Percentiles rank a stretch among this genome's conserved stretches.
phyloP scores from a whole-genome alignment of 1,139 yeast species.

The Debaryomyces sp. region DNA sequence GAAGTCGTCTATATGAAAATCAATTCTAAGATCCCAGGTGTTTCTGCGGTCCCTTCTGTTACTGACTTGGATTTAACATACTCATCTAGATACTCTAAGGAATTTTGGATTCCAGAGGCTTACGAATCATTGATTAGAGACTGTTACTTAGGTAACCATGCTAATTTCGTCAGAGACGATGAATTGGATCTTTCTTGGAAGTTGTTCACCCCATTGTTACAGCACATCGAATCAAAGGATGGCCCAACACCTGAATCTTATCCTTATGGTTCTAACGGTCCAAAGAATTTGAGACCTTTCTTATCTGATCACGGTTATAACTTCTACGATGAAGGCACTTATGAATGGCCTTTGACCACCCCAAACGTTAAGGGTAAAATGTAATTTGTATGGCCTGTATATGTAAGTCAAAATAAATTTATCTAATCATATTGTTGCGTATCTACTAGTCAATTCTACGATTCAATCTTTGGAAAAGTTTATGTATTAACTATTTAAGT shows the following conservation, averaged over 20 bases:
- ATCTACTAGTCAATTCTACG: neutral
- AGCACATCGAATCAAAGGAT: conserved; percentile 70
- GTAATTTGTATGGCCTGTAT: conserved; percentile 12
- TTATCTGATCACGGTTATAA: conserved; percentile 71
- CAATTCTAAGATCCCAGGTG: conserved; percentile 92
- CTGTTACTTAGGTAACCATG: conserved; percentile 87
- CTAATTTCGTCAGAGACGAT: conserved; percentile 97
- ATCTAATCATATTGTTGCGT: neutral
- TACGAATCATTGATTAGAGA: conserved; percentile 95
- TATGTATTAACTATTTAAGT: conserved; percentile 1
- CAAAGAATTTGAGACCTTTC: conserved; percentile 62
- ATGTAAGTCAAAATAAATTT: neutral
- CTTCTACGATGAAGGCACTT: conserved; percentile 58
- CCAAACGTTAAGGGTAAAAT: conserved; percentile 50
- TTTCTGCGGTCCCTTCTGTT: conserved; percentile 75
- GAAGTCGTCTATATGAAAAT: conserved; percentile 92
- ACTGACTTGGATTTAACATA: conserved; percentile 92
- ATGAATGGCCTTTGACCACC: conserved; percentile 83
- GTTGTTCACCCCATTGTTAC: conserved; percentile 86
- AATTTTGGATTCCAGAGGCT: conserved; percentile 96
- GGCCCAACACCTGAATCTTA: conserved; percentile 68
- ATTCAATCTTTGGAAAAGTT: neutral
- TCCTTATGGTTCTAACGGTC: conserved; percentile 93
- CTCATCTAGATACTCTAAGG: conserved; percentile 71
- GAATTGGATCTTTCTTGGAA: conserved; percentile 94